Conservation (phyloP, 331 rosid species). For the Stylosanthes scabra region DNA sequence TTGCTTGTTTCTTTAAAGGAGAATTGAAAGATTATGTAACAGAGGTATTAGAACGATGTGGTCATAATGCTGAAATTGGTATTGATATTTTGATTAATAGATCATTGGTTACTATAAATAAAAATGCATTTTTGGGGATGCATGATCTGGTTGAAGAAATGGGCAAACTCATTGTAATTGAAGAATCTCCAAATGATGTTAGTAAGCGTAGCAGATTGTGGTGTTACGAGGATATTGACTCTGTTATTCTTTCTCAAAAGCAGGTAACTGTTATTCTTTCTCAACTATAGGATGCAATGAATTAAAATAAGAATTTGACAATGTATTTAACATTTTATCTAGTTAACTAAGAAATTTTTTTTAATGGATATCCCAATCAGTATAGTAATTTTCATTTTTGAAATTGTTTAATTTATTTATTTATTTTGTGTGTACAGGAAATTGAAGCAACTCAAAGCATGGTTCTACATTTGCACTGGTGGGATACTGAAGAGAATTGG, state of each 20-base stretch:
- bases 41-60: not conserved
- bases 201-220: not conserved
- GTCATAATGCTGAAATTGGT: not conserved
- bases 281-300: not conserved
- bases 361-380: not conserved
- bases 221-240: not conserved
- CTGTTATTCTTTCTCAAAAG: not conserved
- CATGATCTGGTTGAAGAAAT: not conserved
- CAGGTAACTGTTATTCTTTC: not conserved
- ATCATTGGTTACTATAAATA: not conserved
- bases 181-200: not conserved
- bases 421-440: not conserved
- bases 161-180: not conserved
- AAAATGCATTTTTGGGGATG: too few species aligned
- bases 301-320: too few species aligned
- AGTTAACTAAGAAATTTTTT: too few species aligned
- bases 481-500: not conserved
- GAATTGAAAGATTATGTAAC: not conserved
- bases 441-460: conserved; percentile 11
- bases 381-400: too few species aligned
- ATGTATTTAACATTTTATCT: not conserved
- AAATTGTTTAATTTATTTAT: too few species aligned
- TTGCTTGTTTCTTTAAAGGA: not conserved
- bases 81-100: too few species aligned
- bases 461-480: not conserved